Evolutionary conservation across 2,329 filamentous ascomycete genomes (phyloP).

Genomic region (Sclerotiophoma versabilis): DNA sequence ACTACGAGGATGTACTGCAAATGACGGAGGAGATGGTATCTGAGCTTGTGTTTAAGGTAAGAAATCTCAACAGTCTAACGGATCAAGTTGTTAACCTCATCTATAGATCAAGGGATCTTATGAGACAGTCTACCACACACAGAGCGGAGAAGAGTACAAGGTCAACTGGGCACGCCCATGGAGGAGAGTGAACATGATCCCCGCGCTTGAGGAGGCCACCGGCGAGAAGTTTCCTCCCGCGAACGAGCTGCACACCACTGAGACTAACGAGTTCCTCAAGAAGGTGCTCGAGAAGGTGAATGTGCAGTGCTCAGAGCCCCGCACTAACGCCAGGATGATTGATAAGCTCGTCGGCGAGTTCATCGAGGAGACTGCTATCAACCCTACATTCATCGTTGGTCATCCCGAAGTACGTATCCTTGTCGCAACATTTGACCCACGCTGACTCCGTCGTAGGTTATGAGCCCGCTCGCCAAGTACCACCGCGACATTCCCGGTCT

Average conservation of each 20-base stretch:
- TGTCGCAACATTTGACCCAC: neutral
- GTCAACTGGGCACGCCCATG: conserved; percentile 98
- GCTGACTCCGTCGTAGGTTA: conserved; percentile 64
- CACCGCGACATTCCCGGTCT: conserved; percentile 75
- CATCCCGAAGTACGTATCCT: conserved; percentile 58
- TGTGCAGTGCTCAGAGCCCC: conserved; percentile 85
- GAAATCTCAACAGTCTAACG: no score
- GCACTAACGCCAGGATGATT: conserved; percentile 95
- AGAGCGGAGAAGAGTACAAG: conserved; percentile 83
- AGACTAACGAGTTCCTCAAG: conserved; percentile 84
- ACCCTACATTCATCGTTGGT: conserved; percentile 90
- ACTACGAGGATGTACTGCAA: conserved; percentile 84
- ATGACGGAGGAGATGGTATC: conserved; percentile 94
- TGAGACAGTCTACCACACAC: conserved; percentile 84
- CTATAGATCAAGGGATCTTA: conserved; percentile 75
- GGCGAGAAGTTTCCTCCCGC: conserved; percentile 94
- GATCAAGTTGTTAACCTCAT: neutral
- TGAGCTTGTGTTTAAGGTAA: conserved; percentile 85
- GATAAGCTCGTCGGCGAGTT: conserved; percentile 93
- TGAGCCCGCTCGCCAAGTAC: conserved; percentile 97
- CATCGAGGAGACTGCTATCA: conserved; percentile 88
- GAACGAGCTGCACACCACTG: conserved; percentile 86
- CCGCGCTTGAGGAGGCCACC: conserved; percentile 83
- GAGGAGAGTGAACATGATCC: conserved; percentile 95
- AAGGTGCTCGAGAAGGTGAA: conserved; percentile 84